phyloP scores from a whole-genome alignment of 805 yeast species.

The Lachancea sp. region DNA sequence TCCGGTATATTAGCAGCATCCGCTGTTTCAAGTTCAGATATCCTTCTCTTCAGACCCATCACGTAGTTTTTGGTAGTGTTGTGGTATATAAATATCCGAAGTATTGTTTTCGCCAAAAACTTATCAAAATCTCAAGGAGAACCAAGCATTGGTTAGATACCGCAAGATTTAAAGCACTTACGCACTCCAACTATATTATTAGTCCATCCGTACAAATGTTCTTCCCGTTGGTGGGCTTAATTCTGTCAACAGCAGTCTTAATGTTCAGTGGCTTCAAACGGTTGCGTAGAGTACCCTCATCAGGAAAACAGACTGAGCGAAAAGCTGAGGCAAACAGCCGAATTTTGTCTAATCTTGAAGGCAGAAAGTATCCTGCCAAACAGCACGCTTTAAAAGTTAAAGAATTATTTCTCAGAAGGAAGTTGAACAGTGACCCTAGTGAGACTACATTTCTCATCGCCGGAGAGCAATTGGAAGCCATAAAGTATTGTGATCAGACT shows the following conservation, averaged over 20 bases:
- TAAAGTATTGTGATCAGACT: slow-evolving; percentile 74
- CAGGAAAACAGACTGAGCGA: not conserved
- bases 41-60: not conserved
- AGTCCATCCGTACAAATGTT: not conserved
- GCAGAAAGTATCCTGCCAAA: slow-evolving; percentile 73
- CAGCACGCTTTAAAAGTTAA: slow-evolving; percentile 58
- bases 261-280: slow-evolving; percentile 5
- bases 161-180: too few relatives aligned
- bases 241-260: slow-evolving; percentile 1
- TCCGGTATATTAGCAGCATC: not conserved
- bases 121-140: not conserved
- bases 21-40: not conserved
- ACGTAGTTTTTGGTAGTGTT: not conserved
- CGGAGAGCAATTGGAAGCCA: slow-evolving; percentile 52
- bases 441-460: slow-evolving; percentile 44
- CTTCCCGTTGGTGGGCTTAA: not conserved
- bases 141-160: too few relatives aligned
- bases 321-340: not conserved
- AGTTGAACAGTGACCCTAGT: slow-evolving; percentile 19
- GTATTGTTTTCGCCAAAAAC: not conserved
- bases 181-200: not conserved
- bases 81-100: not conserved
- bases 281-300: not conserved
- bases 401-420: slow-evolving; percentile 31
- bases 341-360: slow-evolving; percentile 7